Evolutionary conservation across 148 eudicot species (phyloP).

Genomic region (Camellia granthamiana): DNA sequence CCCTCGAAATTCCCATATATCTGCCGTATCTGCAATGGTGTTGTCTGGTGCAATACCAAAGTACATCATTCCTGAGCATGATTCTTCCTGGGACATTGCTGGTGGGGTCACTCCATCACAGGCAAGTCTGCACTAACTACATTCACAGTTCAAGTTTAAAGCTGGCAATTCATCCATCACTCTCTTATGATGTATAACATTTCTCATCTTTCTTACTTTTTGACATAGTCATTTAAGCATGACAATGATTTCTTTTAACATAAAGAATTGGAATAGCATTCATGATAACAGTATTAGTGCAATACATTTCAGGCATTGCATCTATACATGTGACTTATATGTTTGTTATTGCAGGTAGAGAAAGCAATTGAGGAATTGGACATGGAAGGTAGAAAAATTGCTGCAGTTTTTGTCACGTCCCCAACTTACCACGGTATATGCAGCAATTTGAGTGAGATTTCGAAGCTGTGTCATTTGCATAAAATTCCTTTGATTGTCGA

Average conservation of each 20-base stretch:
- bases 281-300: neutral
- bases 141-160: neutral
- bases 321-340: neutral
- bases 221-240: too few relatives aligned
- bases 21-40: constrained; percentile 70
- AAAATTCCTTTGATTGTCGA: constrained; percentile 66
- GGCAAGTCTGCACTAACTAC: constrained; percentile 40
- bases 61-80: constrained; percentile 62
- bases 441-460: constrained; percentile 54
- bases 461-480: constrained; percentile 42
- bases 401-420: constrained; percentile 65
- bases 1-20: constrained; percentile 73
- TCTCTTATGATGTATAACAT: too few relatives aligned
- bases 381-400: constrained; percentile 52
- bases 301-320: neutral
- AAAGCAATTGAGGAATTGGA: constrained; percentile 55
- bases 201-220: too few relatives aligned
- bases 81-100: constrained; percentile 64
- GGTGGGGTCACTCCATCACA: constrained; percentile 55
- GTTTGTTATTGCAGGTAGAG: constrained; percentile 46
- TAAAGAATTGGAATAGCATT: too few relatives aligned
- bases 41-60: constrained; percentile 67
- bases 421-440: constrained; percentile 83
- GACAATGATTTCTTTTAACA: too few relatives aligned
- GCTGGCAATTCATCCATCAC: neutral